Evolutionary conservation across 768 basidiomycete species (phyloP).

Genomic region (Pleurotus djamor): DNA sequence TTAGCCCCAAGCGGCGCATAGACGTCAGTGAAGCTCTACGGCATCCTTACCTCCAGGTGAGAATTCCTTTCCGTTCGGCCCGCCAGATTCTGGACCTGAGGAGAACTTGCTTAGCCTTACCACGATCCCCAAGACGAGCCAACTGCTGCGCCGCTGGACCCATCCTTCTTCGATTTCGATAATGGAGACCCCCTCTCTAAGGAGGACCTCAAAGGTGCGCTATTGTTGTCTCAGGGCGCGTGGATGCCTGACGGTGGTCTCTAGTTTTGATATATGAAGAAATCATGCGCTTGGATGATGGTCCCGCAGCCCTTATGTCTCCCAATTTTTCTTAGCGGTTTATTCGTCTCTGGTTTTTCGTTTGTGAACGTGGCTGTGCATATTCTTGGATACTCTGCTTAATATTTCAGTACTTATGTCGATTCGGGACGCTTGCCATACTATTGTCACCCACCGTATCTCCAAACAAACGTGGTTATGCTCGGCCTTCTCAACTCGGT

Average conservation of each 20-base stretch:
- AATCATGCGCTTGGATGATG: constrained; percentile 31
- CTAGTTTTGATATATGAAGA: constrained; percentile 51
- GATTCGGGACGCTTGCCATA: no score
- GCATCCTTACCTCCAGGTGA: constrained; percentile 86
- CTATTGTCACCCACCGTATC: no score
- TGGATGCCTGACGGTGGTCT: constrained; percentile 5
- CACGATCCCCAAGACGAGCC: constrained; percentile 92
- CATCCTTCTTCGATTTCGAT: constrained; percentile 84
- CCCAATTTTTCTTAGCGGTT: neutral
- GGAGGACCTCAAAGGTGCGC: constrained; percentile 65
- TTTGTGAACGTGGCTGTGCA: no score
- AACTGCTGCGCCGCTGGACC: constrained; percentile 68
- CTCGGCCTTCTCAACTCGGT: no score
- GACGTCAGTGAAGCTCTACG: constrained; percentile 84
- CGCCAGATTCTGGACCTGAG: neutral
- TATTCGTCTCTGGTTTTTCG: no score
- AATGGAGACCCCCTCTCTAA: constrained; percentile 63
- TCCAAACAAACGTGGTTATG: no score
- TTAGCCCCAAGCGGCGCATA: constrained; percentile 84
- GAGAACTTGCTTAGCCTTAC: constrained; percentile 55
- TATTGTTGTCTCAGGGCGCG: constrained; percentile 6
- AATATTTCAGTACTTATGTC: no score
- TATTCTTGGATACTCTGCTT: no score
- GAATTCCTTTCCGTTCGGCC: constrained; percentile 15
- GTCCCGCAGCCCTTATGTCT: constrained; percentile 3